phyloP scores from a whole-genome alignment of 495 filamentous ascomycete genomes.

The Penicillium argentinense region DNA sequence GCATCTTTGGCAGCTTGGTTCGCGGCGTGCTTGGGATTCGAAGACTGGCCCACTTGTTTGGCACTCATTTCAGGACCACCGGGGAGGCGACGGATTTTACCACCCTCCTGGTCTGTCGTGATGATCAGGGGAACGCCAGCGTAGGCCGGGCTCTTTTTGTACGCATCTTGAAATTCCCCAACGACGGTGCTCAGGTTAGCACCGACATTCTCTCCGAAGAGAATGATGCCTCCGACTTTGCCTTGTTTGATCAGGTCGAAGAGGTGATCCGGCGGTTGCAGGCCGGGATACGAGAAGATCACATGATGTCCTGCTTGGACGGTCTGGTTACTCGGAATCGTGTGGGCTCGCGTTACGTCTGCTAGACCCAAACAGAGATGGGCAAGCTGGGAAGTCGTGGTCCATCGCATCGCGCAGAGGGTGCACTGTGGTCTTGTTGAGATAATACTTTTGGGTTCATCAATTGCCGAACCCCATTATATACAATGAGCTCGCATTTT shows the following conservation, averaged over 20 bases:
- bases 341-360: not conserved
- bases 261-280: slow-evolving; percentile 24
- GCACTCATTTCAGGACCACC: slow-evolving; percentile 32
- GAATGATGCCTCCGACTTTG: slow-evolving; percentile 35
- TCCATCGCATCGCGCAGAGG: slow-evolving; percentile 8
- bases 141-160: slow-evolving; percentile 22
- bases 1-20: slow-evolving; percentile 27
- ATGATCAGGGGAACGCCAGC: slow-evolving; percentile 29
- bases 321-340: slow-evolving; percentile 1
- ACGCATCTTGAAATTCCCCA: slow-evolving; percentile 24
- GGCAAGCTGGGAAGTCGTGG: slow-evolving; percentile 1
- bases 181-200: slow-evolving; percentile 20
- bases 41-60: slow-evolving; percentile 27
- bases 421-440: too few relatives aligned
- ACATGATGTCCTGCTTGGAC: slow-evolving; percentile 33
- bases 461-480: too few relatives aligned
- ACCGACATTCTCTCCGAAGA: slow-evolving; percentile 37
- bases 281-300: slow-evolving; percentile 36
- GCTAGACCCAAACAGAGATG: slow-evolving; percentile 3
- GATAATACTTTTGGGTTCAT: too few relatives aligned
- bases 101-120: slow-evolving; percentile 42
- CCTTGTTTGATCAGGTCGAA: slow-evolving; percentile 28
- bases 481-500: too few relatives aligned
- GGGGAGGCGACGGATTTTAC: slow-evolving; percentile 28
- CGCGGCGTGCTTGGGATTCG: slow-evolving; percentile 19